These are phyloP conservation scores for Aspergillus fijiensis DNA, from an alignment of 2,329 filamentous ascomycete species.

Conservation along the genomic window DNA sequence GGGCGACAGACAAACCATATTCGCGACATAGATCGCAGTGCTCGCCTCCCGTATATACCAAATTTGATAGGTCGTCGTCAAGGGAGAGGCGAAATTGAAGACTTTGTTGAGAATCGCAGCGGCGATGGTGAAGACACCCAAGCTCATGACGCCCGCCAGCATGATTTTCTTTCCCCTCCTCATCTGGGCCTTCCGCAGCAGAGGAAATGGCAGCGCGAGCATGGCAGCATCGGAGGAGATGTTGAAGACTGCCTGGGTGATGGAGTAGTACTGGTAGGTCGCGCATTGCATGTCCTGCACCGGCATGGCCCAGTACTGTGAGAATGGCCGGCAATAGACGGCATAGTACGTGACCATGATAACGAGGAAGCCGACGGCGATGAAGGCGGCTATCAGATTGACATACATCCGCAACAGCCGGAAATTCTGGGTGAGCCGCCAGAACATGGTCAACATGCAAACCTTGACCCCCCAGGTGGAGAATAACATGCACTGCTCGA, in stretches of 20 bases:
- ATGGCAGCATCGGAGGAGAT: conserved; percentile 43
- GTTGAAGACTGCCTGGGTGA: conserved; percentile 48
- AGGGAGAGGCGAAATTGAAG: conserved; percentile 41
- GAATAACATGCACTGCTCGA: conserved; percentile 51
- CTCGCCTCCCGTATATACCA: conserved; percentile 47
- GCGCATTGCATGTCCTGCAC: conserved; percentile 41
- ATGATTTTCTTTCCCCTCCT: conserved; percentile 36
- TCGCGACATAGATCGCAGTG: conserved; percentile 47
- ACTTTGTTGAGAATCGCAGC: conserved; percentile 52
- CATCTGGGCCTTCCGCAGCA: conserved; percentile 37
- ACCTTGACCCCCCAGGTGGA: conserved; percentile 54
- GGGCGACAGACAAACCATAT: conserved; percentile 39
- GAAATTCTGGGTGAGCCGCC: conserved; percentile 44
- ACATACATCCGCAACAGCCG: conserved; percentile 39
- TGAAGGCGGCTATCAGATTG: conserved; percentile 33
- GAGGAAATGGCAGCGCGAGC: conserved; percentile 40
- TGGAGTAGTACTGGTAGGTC: conserved; percentile 43
- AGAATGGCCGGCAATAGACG: conserved; percentile 52
- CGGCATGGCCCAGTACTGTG: conserved; percentile 52
- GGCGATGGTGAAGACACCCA: conserved; percentile 37
- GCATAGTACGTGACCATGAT: conserved; percentile 52
- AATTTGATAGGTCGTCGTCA: conserved; percentile 40
- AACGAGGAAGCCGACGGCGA: conserved; percentile 45
- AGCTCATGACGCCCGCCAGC: conserved; percentile 36
- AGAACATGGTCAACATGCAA: conserved; percentile 53